Conservation (phyloP, 805 yeast genomes). For the Candida loeiensis region DNA sequence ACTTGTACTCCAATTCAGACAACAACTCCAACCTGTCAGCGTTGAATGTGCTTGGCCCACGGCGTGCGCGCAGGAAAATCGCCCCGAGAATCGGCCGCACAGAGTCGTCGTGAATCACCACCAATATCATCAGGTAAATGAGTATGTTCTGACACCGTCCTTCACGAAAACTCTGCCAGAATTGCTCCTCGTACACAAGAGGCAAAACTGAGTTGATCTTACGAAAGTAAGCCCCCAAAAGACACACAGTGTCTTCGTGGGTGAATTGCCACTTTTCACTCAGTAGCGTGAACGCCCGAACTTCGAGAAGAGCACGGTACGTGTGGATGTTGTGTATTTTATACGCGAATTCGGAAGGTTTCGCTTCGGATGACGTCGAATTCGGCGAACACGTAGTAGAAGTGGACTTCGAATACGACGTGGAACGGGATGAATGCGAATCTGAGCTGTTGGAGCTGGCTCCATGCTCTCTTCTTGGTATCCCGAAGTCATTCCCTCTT, state of each 20-base stretch:
- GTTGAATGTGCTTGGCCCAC: conserved; percentile 2
- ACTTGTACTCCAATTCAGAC: conserved; percentile 27
- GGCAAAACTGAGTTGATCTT: conserved; percentile 35
- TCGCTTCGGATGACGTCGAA: no score
- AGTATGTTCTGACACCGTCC: conserved; percentile 20
- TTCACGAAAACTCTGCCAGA: conserved; percentile 25
- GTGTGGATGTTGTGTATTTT: conserved; percentile 4
- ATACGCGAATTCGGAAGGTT: no score
- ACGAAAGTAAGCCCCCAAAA: conserved; percentile 28
- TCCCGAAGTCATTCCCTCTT: no score
- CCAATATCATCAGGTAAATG: conserved; percentile 26
- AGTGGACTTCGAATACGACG: no score
- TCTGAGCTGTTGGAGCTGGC: no score
- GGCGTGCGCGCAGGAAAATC: conserved; percentile 13
- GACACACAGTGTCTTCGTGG: conserved; percentile 16
- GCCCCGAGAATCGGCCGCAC: conserved; percentile 23
- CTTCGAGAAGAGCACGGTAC: conserved; percentile 19
- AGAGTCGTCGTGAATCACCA: conserved; percentile 24
- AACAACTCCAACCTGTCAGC: conserved; percentile 14
- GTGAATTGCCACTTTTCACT: conserved; percentile 21
- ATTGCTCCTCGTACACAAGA: conserved; percentile 23
- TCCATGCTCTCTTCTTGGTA: no score
- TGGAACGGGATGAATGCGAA: no score
- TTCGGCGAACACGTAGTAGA: no score
- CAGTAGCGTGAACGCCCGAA: conserved; percentile 31